phyloP scores from a whole-genome alignment of 192 early-diverging fungal genomes.

The Chytriomyces hyalinus region DNA sequence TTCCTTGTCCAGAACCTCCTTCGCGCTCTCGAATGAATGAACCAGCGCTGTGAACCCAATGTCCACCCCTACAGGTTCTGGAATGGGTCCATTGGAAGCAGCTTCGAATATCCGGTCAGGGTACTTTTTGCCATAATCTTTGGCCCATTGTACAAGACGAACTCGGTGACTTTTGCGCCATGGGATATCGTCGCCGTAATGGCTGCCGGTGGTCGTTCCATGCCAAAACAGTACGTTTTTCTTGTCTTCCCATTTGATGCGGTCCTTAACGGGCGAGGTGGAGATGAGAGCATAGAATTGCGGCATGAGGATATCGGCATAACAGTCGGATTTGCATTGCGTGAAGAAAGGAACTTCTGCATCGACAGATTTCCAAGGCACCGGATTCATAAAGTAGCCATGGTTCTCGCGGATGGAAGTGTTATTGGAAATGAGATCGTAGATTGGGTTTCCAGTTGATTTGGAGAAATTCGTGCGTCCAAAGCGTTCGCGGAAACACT shows the following conservation, averaged over 20 bases:
- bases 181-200: neutral
- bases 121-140: neutral
- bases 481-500: neutral
- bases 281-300: neutral
- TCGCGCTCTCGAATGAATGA: neutral
- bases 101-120: neutral
- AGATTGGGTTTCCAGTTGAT: constrained; percentile 3
- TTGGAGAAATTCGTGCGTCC: neutral
- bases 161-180: neutral
- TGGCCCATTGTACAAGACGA: neutral
- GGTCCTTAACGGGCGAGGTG: neutral
- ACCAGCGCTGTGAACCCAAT: neutral
- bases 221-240: constrained; percentile 30
- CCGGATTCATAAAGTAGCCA: neutral
- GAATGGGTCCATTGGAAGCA: neutral
- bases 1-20: neutral
- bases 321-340: constrained; percentile 28
- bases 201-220: constrained; percentile 11
- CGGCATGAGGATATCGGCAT: constrained; percentile 20
- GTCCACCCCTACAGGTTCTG: neutral
- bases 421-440: neutral
- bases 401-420: neutral
- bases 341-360: constrained; percentile 3
- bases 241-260: constrained; percentile 4
- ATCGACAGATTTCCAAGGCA: neutral